Evolutionary conservation across 2,329 filamentous ascomycete species (phyloP).

Genomic region (Chrysosporium queenslandicum): DNA sequence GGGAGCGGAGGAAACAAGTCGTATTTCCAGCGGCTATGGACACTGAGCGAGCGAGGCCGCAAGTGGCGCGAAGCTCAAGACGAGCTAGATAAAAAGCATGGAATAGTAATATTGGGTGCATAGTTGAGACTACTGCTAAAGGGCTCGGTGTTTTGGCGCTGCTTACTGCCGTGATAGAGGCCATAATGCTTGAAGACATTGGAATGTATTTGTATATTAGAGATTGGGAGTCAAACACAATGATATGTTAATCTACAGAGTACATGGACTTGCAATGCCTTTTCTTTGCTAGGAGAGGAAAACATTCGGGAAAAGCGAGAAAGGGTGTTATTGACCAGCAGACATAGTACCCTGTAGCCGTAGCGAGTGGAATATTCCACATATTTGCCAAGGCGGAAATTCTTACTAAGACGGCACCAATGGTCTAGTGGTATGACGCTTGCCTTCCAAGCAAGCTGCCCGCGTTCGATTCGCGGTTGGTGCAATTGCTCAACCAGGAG

Average conservation of each 20-base stretch:
- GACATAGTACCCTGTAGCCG: too few relatives aligned
- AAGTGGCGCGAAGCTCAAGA: slow-evolving; percentile 49
- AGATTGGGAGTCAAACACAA: too few relatives aligned
- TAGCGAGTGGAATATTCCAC: too few relatives aligned
- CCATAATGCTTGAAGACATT: too few relatives aligned
- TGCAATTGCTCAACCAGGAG: too few relatives aligned
- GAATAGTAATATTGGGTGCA: slow-evolving; percentile 21
- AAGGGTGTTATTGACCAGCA: too few relatives aligned
- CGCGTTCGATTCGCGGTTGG: slow-evolving; percentile 11
- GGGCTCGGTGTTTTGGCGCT: not conserved
- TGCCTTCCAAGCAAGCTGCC: slow-evolving; percentile 13
- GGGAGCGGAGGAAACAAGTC: slow-evolving; percentile 27
- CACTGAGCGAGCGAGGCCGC: slow-evolving; percentile 48
- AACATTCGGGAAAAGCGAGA: too few relatives aligned
- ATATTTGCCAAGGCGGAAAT: too few relatives aligned
- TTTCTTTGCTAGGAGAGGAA: too few relatives aligned
- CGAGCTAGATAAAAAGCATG: slow-evolving; percentile 40
- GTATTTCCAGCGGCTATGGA: slow-evolving; percentile 26
- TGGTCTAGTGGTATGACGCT: slow-evolving; percentile 10
- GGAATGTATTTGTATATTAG: too few relatives aligned
- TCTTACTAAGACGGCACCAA: not conserved
- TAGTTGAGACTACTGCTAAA: not conserved
- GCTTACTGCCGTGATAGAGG: not conserved
- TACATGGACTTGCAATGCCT: too few relatives aligned
- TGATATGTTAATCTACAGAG: too few relatives aligned